Base-by-base conservation (phyloP, 2,329 filamentous ascomycete genomes). In the Mycosphaerella arachidis region DNA sequence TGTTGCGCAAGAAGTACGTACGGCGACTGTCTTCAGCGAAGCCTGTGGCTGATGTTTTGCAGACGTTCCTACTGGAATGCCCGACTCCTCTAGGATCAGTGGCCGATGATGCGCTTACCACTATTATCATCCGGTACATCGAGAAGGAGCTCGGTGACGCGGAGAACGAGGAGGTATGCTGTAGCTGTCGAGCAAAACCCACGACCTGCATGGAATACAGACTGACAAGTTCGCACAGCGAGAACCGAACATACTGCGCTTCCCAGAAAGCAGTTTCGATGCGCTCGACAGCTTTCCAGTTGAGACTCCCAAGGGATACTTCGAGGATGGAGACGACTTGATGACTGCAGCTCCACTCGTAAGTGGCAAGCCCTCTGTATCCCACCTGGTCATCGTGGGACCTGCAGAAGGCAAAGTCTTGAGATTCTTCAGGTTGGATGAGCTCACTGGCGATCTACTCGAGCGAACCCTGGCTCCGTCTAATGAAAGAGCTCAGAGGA, bases 1-100 rank as follows among this genome's bases (percentile, higher is more conserved):
- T 24, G 56, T 43, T 10, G 53, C 50, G 8, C 43, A 52, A n/a
- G 56, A 68, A 1, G 60, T 66, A 63, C 48, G 59, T 60, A 24
- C 10, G 13, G 24, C 29, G 37, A 30, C 18, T 13, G 24, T 30
- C 35, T 4, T 37, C 43, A 43, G 46, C 30, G 58, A 48, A 29
- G 31, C 7, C 20, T 16, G 1, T 35, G 12, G 13, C 45, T 63
- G 48, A 46, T 31, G 16, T 59, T 13, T 37, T 27, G 8, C 43
- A 67, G 58, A 33, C 31, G 6, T 70, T 70, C 57, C 48, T 56
- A 18, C 46, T 70, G n/a, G 30, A 57, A 30, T 69, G 67, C 48
- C 63, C 66, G 1, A 40, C 35, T 10, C 8, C 27, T 3, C 29
- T 60, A 10, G 67, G 66, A 6, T 33, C 57, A 8, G n/a, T 55